Evolutionary conservation across 1,284 basidiomycete species (phyloP), one percentile per base, ranked within the genome.

Genomic region (Ustilago bromivora): DNA sequence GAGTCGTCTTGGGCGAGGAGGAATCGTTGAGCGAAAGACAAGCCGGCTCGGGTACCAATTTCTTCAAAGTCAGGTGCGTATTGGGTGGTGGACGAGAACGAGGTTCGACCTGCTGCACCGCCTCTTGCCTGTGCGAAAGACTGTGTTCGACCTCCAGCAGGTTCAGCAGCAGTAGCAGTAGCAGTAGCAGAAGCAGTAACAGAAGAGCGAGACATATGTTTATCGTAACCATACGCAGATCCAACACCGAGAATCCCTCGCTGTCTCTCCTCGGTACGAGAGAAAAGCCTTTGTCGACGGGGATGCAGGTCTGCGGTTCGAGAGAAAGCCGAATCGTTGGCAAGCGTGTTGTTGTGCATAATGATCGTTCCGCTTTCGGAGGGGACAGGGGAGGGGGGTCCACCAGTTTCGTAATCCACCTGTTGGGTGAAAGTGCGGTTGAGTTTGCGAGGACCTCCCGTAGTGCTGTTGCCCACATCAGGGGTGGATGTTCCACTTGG

Each of bases 1-100:
- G 93, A 92, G 82, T 94, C 92, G 85, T 95, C 94, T 86, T 96
- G 95, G 4, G 95, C 94, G 62, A 85, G 66, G 54, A 86, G 61
- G 61, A 86, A 87, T 57, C 87, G 78, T 84, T 98, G 94, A 0
- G 96, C 93, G 79, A 98, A 94, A 81, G 75, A 83, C 28, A 78
- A 47, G 0, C 71, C 67, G 3, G 76, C 71, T 12, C 76, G 54
- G 32, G 66, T 61, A 1, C 79, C 80, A 32, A 82, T 73, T 49
- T 82, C 79, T 31, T 83, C 82, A 57, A 83, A 82, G 49, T 83
- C 82, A 13, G 82, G 82, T 3, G 82, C 82, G 57, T 83, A 83
- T 40, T 77, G 71, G 31, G 57, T 77, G 43, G 64, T 64, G 12
- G 67, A 73, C 4, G 69, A 66, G 58, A 71, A 75, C 12, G 69